phyloP scores from a whole-genome alignment of 768 basidiomycete species.

The Galerina sulciceps region DNA sequence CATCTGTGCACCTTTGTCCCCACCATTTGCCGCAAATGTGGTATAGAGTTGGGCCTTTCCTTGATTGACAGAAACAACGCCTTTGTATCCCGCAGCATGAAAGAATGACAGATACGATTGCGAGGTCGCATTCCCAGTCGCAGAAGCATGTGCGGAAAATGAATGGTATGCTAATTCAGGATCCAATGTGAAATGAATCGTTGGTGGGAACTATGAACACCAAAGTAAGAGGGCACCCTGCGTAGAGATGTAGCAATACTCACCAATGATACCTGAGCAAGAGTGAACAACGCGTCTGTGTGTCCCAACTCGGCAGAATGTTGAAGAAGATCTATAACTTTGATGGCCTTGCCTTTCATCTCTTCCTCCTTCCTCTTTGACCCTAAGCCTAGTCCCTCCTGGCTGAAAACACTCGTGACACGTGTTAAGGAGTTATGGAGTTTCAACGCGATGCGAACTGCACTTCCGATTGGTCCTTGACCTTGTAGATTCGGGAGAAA shows the following conservation, averaged over 20 bases:
- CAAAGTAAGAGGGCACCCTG: not conserved
- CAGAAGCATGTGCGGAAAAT: constrained; percentile 62
- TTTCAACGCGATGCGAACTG: constrained; percentile 68
- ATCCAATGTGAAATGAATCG: constrained; percentile 62
- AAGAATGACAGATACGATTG: constrained; percentile 90
- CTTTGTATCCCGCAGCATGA: constrained; percentile 81
- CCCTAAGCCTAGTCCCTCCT: constrained; percentile 40
- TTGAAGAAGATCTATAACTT: constrained; percentile 79
- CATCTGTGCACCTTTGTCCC: constrained; percentile 89
- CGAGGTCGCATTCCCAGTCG: constrained; percentile 84
- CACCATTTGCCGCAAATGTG: constrained; percentile 91
- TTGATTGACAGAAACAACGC: constrained; percentile 65
- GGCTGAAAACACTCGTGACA: constrained; percentile 42
- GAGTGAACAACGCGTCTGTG: constrained; percentile 69
- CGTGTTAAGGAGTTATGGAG: constrained; percentile 62
- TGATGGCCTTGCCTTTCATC: constrained; percentile 70
- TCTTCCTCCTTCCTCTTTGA: constrained; percentile 69
- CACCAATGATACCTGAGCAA: constrained; percentile 72
- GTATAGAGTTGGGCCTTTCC: constrained; percentile 89
- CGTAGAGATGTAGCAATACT: constrained; percentile 24
- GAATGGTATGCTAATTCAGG: constrained; percentile 66
- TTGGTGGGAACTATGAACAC: constrained; percentile 70
- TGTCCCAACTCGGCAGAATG: constrained; percentile 84
- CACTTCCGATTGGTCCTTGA: constrained; percentile 75
- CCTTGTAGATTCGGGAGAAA: constrained; percentile 76